Conservation (phyloP, 495 filamentous ascomycete genomes). For the Aspergillus nanangensis region DNA sequence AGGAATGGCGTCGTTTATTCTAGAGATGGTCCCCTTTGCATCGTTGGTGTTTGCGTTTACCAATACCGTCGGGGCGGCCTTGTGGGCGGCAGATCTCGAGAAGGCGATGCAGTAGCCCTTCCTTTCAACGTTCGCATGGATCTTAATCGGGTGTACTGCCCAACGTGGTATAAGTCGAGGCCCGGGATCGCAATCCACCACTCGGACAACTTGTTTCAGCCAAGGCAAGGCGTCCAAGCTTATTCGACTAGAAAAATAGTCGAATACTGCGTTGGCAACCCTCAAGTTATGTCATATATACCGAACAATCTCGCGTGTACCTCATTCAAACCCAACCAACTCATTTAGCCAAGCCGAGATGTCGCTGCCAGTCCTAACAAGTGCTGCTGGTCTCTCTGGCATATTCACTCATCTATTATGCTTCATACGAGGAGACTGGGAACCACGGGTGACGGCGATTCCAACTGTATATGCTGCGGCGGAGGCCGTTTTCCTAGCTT, state of each 20-base stretch:
- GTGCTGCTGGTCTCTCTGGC: not conserved
- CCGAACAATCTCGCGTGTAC: too few relatives aligned
- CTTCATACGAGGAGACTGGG: not conserved
- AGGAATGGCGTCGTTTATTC: conserved; percentile 66
- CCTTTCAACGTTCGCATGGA: not conserved
- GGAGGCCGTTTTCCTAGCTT: not conserved
- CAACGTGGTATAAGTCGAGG: not conserved
- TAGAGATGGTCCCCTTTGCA: conserved; percentile 80
- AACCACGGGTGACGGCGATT: not conserved
- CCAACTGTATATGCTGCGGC: not conserved
- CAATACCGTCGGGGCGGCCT: conserved; percentile 84
- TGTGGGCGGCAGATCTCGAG: conserved; percentile 94
- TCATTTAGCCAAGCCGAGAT: too few relatives aligned
- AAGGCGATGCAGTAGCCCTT: conserved; percentile 27
- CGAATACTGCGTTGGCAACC: too few relatives aligned
- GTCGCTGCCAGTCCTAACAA: not conserved
- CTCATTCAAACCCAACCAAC: too few relatives aligned
- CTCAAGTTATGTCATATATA: too few relatives aligned
- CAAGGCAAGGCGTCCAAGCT: too few relatives aligned
- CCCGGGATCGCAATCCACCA: too few relatives aligned
- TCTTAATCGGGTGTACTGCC: too few relatives aligned
- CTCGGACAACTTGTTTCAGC: too few relatives aligned
- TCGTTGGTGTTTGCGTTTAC: conserved; percentile 87
- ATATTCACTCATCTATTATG: not conserved
- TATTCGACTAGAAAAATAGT: too few relatives aligned